Evolutionary conservation across 768 basidiomycete species (phyloP).

Genomic region (Gymnopilus dilepis): DNA sequence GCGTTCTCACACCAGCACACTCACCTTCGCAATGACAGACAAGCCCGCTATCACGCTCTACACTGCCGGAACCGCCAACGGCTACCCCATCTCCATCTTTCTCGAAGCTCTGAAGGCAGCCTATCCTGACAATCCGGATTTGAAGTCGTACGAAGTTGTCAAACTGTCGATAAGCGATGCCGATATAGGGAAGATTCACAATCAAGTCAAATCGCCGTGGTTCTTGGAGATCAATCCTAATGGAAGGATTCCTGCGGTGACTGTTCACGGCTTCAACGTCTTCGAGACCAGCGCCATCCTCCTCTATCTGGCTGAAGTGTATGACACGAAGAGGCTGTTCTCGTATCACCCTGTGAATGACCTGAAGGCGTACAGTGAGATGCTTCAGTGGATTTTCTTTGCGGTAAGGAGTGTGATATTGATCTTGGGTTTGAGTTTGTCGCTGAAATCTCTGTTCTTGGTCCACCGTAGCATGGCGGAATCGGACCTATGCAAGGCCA

Average conservation of each 20-base stretch:
- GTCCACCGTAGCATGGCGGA: constrained; percentile 74
- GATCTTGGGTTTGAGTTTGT: neutral
- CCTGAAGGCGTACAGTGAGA: constrained; percentile 67
- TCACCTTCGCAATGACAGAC: neutral
- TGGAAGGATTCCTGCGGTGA: constrained; percentile 70
- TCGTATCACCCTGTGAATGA: constrained; percentile 57
- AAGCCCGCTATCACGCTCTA: constrained; percentile 3
- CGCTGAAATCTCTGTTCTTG: neutral
- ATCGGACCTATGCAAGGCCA: constrained; percentile 90
- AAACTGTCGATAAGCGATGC: constrained; percentile 47
- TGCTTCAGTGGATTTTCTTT: constrained; percentile 89
- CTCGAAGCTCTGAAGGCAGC: constrained; percentile 65
- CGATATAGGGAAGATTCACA: constrained; percentile 58
- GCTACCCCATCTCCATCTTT: constrained; percentile 47
- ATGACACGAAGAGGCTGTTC: constrained; percentile 74
- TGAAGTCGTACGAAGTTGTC: constrained; percentile 43
- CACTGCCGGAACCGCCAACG: constrained; percentile 56
- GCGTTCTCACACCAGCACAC: neutral
- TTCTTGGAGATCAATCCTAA: constrained; percentile 78
- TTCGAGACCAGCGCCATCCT: constrained; percentile 85
- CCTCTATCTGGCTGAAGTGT: constrained; percentile 78
- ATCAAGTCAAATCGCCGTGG: constrained; percentile 53
- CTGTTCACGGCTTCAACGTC: constrained; percentile 67
- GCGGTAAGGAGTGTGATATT: constrained; percentile 46
- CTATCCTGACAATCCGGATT: constrained; percentile 38